Conservation (phyloP, 495 filamentous ascomycete species). For the Penicillium coffeae region DNA sequence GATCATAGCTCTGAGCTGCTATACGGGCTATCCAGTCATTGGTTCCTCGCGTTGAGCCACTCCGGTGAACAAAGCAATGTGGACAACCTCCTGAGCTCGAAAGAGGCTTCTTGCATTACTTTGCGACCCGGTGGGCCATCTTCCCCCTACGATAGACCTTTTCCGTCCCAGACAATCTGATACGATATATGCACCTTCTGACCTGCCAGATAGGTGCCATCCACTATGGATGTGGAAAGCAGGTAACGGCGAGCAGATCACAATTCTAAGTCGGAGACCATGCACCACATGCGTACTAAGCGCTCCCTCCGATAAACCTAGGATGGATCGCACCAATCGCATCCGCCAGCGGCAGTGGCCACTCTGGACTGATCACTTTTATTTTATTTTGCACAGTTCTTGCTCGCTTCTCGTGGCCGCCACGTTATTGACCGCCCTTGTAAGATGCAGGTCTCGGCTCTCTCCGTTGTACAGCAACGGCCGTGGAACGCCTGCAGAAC, state of each 20-base stretch:
- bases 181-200: conserved; percentile 1
- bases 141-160: background rate
- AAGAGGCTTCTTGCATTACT: background rate
- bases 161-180: background rate
- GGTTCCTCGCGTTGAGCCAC: too few relatives aligned
- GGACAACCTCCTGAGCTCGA: too few relatives aligned
- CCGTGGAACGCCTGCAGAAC: conserved; percentile 20
- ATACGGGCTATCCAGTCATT: too few relatives aligned
- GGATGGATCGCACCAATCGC: too few relatives aligned
- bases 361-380: conserved; percentile 12
- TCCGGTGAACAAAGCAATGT: too few relatives aligned
- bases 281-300: background rate
- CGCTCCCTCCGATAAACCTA: too few relatives aligned
- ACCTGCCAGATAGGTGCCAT: conserved; percentile 7
- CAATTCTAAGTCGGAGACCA: background rate
- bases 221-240: background rate
- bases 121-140: background rate
- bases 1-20: too few relatives aligned
- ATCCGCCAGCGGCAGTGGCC: background rate
- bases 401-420: conserved; percentile 37
- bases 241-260: background rate
- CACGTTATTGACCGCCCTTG: conserved; percentile 33
- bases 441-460: conserved; percentile 5
- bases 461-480: conserved; percentile 10
- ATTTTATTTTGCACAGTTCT: background rate